phyloP scores from a whole-genome alignment of 768 basidiomycete genomes.

The Boletus pseudopeckii region DNA sequence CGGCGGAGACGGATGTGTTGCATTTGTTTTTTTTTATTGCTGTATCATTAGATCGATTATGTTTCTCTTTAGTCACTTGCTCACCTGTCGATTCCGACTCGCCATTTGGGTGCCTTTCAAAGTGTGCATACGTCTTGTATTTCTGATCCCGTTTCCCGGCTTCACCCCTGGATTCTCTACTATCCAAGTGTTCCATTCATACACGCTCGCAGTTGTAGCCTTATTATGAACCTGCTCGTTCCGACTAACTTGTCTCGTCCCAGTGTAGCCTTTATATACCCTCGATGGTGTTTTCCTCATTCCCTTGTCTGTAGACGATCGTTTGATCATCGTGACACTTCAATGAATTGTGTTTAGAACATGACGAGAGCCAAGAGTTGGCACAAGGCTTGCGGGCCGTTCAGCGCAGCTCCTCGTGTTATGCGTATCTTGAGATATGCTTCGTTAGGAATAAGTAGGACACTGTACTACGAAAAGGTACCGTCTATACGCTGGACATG shows the following conservation, averaged over 20 bases:
- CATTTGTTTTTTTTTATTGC: background rate
- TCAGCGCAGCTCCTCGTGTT: too few species aligned
- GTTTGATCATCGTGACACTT: background rate
- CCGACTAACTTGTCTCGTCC: background rate
- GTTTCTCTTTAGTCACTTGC: background rate
- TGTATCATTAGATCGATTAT: conserved; percentile 3
- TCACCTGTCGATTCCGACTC: background rate
- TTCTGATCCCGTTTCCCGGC: background rate
- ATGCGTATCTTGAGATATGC: too few species aligned
- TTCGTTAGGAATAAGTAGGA: too few species aligned
- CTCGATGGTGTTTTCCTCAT: background rate
- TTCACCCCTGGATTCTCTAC: background rate
- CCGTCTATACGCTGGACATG: too few species aligned
- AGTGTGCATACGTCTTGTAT: conserved; percentile 1
- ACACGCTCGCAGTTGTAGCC: background rate
- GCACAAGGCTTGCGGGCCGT: too few species aligned
- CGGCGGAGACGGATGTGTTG: background rate
- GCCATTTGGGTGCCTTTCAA: background rate
- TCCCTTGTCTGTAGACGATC: background rate
- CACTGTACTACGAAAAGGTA: too few species aligned
- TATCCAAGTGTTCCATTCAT: background rate
- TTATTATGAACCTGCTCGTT: background rate
- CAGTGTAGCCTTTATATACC: background rate
- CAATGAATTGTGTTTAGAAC: background rate
- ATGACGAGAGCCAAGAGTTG: background rate